Conservation (phyloP, 2,329 filamentous ascomycete genomes). For the Raffaelea deltoideospora region DNA sequence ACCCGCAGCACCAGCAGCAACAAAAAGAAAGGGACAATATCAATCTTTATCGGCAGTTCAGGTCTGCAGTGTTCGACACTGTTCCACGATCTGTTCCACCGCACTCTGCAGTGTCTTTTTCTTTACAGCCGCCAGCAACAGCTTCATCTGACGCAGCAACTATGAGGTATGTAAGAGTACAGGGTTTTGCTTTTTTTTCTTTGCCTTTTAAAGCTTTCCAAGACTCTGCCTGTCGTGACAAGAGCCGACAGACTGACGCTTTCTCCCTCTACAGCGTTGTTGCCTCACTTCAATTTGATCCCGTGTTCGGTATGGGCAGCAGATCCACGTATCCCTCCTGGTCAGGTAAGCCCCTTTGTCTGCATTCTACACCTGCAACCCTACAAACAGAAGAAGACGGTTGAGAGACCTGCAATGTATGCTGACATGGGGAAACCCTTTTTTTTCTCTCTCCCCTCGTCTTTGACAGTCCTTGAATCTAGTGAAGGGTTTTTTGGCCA, state of each 20-base stretch:
- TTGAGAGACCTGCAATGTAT: neutral
- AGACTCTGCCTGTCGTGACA: slow-evolving; percentile 1
- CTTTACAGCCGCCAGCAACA: neutral
- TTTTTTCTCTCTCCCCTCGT: neutral
- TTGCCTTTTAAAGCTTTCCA: neutral
- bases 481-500: slow-evolving; percentile 24
- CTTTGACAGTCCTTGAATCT: slow-evolving; percentile 16
- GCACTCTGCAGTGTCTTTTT: neutral
- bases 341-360: slow-evolving; percentile 7
- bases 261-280: slow-evolving; percentile 7
- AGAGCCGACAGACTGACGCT: no score
- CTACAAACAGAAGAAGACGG: neutral
- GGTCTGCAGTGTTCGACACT: neutral
- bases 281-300: slow-evolving; percentile 9
- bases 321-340: slow-evolving; percentile 8
- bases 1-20: no score
- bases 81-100: slow-evolving; percentile 12
- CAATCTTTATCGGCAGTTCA: no score
- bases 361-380: neutral
- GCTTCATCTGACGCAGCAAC: slow-evolving; percentile 5
- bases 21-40: no score
- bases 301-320: slow-evolving; percentile 9
- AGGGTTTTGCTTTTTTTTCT: neutral
- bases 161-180: slow-evolving; percentile 5
- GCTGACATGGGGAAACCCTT: slow-evolving; percentile 3